Base-by-base conservation (phyloP, 1,284 basidiomycete species). In the Papiliotrema laurentii region DNA sequence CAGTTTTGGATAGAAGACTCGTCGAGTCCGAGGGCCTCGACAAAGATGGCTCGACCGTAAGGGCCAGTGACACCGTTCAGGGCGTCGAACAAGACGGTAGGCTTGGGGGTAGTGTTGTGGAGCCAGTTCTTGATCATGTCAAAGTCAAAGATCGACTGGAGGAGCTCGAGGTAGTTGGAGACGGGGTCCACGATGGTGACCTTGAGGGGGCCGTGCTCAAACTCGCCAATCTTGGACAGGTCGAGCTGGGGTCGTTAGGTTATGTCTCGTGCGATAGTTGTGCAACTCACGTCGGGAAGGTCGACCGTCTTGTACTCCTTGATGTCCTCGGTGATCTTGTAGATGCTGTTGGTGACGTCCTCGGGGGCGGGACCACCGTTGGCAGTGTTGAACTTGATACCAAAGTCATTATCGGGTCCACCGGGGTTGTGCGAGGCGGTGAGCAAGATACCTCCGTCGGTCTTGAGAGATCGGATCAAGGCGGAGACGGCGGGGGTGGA, bases 361-460 rank as follows among this genome's bases (percentile, higher is more conserved):
- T 98, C 94, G 2, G 94, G 92, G 9, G 94, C 94, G 24, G 94
- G 94, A 0, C 94, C 96, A 57, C 94, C 94, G 66, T 98, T 98
- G 39, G 85, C 85, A 50, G 92, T 86, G 77, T 98, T 98, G 80
- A 96, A 97, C 78, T 98, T 98, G 83, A 98, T 97, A 53, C 94
- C 94, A 72, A 98, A 98, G 76, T 98, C 94, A 65, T 89, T 88
- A 64, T 97, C 82, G 25, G 96, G 94, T 38, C 94, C 94, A 55
- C 94, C 94, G 10, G 94, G 93, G 76, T 98, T 98, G 81, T 98
- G 94, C 56, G 85, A 88, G 24, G 94, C 94, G n/a, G 94, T 98
- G 58, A 98, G 81, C 42, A 98, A 81, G 75, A 98, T 98, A 60
- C 94, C 94, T 45, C 96, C 94, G 64, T 91, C 85, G 1, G 93